These are phyloP conservation scores for Ilex asprella DNA, from an alignment of 257 asterid genomes.

Conservation along the genomic window DNA sequence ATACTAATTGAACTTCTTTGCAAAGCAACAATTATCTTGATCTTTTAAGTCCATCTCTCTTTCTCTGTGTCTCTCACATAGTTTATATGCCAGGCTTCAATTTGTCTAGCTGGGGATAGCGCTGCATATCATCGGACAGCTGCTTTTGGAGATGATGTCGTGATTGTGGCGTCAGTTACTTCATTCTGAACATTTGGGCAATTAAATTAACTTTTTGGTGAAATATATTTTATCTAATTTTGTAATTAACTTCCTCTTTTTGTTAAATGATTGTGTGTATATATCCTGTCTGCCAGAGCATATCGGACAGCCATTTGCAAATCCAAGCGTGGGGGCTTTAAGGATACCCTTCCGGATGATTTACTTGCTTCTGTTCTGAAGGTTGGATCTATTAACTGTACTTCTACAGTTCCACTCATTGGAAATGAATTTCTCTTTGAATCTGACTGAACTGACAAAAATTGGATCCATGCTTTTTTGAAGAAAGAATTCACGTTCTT, in stretches of 20 bases:
- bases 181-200: constrained; percentile 3
- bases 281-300: constrained; percentile 41
- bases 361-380: constrained; percentile 83
- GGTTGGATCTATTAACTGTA: constrained; percentile 28
- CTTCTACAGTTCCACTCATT: not conserved
- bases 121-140: constrained; percentile 38
- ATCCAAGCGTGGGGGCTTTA: constrained; percentile 80
- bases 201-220: no score
- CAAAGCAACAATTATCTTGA: no score
- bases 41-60: no score
- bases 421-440: not conserved
- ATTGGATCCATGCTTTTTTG: not conserved
- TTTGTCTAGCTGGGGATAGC: constrained; percentile 46
- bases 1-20: no score
- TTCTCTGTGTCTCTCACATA: no score
- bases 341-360: constrained; percentile 87
- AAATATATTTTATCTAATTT: not conserved
- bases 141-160: constrained; percentile 78
- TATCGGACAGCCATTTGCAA: constrained; percentile 83
- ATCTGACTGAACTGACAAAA: not conserved
- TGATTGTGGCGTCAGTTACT: constrained; percentile 77
- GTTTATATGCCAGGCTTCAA: constrained; percentile 34
- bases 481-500: no score
- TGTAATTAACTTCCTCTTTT: not conserved
- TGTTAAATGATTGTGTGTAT: not conserved